A percentile compares a stretch with the other conserved stretches of the same genome.
These are phyloP conservation scores for Micromonas pusilla DNA, from an alignment of 139 green algal species.

Conservation along the genomic window DNA sequence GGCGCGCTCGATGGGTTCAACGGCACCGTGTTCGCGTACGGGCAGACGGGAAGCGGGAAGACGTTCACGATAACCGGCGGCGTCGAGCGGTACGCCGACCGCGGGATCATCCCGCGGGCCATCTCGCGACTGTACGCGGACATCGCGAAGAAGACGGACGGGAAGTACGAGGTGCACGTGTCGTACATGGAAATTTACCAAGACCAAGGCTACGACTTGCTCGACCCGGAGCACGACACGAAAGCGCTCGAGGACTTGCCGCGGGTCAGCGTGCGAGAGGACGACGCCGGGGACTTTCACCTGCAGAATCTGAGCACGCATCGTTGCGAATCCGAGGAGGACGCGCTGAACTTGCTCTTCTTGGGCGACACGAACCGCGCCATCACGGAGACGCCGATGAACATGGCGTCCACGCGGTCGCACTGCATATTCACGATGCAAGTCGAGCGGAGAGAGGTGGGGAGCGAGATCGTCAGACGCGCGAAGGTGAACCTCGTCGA, in stretches of 20 bases:
- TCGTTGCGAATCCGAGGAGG: conserved; percentile 66
- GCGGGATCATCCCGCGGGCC: conserved; percentile 72
- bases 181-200: conserved; percentile 89
- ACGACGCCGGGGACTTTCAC: conserved; percentile 36
- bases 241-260: conserved; percentile 38
- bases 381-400: conserved; percentile 83
- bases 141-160: conserved; percentile 49
- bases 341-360: conserved; percentile 85
- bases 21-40: conserved; percentile 77
- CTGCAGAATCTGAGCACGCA: conserved; percentile 54
- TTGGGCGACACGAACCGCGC: conserved; percentile 80
- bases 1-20: conserved; percentile 71
- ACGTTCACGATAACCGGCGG: conserved; percentile 47
- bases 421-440: conserved; percentile 82
- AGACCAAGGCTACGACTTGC: conserved; percentile 74
- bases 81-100: conserved; percentile 46
- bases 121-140: conserved; percentile 63
- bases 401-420: conserved; percentile 67
- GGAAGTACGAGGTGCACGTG: conserved; percentile 57
- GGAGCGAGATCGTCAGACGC: conserved; percentile 53
- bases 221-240: conserved; percentile 65
- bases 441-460: conserved; percentile 58
- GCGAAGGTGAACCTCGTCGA: conserved; percentile 71
- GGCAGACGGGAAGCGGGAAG: conserved; percentile 60
- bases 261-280: conserved; percentile 39